phyloP scores from a whole-genome alignment of 192 early-diverging fungal species.

The Fimicolochytrium jonesii region DNA sequence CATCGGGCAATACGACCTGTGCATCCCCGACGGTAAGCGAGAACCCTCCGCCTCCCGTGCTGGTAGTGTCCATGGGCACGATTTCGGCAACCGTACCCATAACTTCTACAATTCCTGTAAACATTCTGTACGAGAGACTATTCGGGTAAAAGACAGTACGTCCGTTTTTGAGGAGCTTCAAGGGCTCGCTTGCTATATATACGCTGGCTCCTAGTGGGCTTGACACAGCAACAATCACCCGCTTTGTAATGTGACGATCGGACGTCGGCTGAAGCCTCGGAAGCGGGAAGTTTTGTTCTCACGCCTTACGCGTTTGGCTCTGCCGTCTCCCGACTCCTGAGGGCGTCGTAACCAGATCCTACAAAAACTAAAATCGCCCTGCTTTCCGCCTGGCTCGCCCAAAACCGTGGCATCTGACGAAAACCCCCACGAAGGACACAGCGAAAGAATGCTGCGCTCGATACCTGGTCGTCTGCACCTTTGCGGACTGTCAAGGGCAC shows the following conservation, averaged over 20 bases:
- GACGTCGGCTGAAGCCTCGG: no score
- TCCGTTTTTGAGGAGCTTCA: not conserved
- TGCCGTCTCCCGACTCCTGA: no score
- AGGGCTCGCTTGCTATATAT: not conserved
- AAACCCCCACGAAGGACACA: no score
- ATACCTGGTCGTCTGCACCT: no score
- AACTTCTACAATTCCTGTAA: constrained; percentile 95
- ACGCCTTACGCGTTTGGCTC: no score
- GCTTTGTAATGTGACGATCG: not conserved
- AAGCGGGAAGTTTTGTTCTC: no score
- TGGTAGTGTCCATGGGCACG: constrained; percentile 63
- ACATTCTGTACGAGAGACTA: constrained; percentile 55
- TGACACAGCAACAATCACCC: not conserved
- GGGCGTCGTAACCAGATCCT: no score
- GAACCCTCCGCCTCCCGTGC: constrained; percentile 81
- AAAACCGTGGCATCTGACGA: no score
- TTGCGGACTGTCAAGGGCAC: no score
- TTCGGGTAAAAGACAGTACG: not conserved
- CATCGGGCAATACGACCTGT: constrained; percentile 68
- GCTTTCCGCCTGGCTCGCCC: no score
- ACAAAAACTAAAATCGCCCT: no score
- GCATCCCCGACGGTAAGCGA: constrained; percentile 77
- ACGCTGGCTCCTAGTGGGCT: not conserved
- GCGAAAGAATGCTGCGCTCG: no score
- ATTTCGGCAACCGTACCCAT: constrained; percentile 75